A percentile compares a stretch with the other conserved stretches of the same genome.
These are phyloP conservation scores for Maudiozyma barnettii DNA, from an alignment of 805 yeast genomes.

Conservation along the genomic window DNA sequence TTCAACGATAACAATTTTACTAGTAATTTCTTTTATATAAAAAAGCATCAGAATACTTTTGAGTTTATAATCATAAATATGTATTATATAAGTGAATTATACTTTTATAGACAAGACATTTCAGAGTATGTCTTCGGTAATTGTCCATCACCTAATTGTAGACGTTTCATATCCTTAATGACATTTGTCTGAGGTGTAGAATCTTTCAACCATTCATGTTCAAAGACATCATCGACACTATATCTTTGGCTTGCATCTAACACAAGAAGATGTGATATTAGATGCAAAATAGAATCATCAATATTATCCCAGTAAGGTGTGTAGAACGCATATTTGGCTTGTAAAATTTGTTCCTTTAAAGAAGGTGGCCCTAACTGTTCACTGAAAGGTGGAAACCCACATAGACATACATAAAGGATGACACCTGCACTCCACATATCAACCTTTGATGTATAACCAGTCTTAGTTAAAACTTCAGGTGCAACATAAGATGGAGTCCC, in stretches of 20 bases:
- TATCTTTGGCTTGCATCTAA: slow-evolving; percentile 64
- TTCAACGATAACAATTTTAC: too few relatives aligned
- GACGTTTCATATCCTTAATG: slow-evolving; percentile 16
- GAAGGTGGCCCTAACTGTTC: slow-evolving; percentile 74
- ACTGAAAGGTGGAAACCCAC: slow-evolving; percentile 81
- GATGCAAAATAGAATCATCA: slow-evolving; percentile 53
- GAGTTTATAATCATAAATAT: neutral
- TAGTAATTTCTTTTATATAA: too few relatives aligned
- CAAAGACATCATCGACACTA: slow-evolving; percentile 72
- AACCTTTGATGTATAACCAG: slow-evolving; percentile 56
- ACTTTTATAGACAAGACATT: slow-evolving; percentile 18
- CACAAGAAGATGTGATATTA: slow-evolving; percentile 52
- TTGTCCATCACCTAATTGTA: slow-evolving; percentile 23
- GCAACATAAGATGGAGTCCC: slow-evolving; percentile 88
- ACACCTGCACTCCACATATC: slow-evolving; percentile 83
- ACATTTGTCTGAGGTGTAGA: slow-evolving; percentile 4
- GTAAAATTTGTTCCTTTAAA: slow-evolving; percentile 63
- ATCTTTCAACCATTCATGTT: slow-evolving; percentile 72
- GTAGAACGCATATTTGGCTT: slow-evolving; percentile 62
- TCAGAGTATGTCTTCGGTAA: slow-evolving; percentile 33
- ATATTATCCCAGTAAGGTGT: slow-evolving; percentile 75
- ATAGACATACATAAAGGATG: slow-evolving; percentile 63
- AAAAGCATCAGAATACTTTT: neutral
- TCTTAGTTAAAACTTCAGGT: slow-evolving; percentile 58
- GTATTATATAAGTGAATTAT: neutral